phyloP scores from a whole-genome alignment of 345 rosid genomes.

The Pistacia atlantica region DNA sequence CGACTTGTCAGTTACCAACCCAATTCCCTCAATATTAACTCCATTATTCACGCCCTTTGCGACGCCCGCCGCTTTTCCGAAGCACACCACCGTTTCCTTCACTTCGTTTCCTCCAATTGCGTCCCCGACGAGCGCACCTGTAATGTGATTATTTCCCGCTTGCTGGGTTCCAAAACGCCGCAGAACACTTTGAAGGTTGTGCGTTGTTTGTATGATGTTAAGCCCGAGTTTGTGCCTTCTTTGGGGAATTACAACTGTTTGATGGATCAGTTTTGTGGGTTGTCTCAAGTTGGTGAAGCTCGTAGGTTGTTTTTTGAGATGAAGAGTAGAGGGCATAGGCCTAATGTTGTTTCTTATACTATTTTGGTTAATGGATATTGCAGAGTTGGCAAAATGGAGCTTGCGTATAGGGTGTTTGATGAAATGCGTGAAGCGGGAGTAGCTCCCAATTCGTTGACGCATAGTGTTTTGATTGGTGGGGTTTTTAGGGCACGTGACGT shows the following conservation, averaged over 20 bases:
- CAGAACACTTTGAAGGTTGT: conserved; percentile 43
- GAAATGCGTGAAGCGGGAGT: conserved; percentile 62
- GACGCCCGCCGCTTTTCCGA: conserved; percentile 57
- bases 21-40: conserved; percentile 61
- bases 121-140: conserved; percentile 76
- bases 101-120: conserved; percentile 45
- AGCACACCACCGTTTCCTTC: conserved; percentile 59
- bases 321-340: conserved; percentile 60
- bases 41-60: conserved; percentile 75
- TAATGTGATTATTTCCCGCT: conserved; percentile 65
- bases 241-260: conserved; percentile 73
- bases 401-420: conserved; percentile 65
- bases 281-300: conserved; percentile 43
- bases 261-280: conserved; percentile 63
- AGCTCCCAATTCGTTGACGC: conserved; percentile 57
- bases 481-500: conserved; percentile 50
- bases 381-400: conserved; percentile 32
- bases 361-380: conserved; percentile 67
- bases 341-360: conserved; percentile 71
- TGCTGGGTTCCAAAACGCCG: conserved; percentile 63
- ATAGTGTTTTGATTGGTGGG: conserved; percentile 65
- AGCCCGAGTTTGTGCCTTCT: conserved; percentile 68
- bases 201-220: conserved; percentile 42
- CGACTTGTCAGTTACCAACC: conserved; percentile 58
- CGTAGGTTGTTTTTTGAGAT: conserved; percentile 61